A percentile compares a stretch with the other conserved stretches of the same genome.
Conservation (phyloP, 1,139 yeast genomes). For the Nematodospora anomalae region DNA sequence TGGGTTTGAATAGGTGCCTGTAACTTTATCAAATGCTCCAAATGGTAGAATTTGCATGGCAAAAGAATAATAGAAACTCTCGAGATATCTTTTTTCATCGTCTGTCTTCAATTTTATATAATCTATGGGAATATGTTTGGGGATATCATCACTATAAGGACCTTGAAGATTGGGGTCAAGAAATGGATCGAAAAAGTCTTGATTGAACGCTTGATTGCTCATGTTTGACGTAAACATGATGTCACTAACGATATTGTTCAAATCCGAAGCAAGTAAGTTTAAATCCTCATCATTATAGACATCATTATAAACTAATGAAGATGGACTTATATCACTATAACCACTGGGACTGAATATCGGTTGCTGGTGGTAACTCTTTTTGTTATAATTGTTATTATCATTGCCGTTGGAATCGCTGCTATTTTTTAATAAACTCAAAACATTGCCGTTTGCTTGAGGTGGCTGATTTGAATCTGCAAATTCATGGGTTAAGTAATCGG, state of each 20-base stretch:
- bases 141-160: slow-evolving; percentile 17
- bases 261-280: slow-evolving; percentile 31
- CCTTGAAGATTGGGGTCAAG: background rate
- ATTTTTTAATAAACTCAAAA: slow-evolving; percentile 5
- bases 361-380: background rate
- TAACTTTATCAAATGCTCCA: slow-evolving; percentile 39
- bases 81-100: slow-evolving; percentile 47
- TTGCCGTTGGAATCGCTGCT: background rate
- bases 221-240: slow-evolving; percentile 29
- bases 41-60: slow-evolving; percentile 58
- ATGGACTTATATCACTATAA: slow-evolving; percentile 2
- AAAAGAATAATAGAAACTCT: slow-evolving; percentile 54
- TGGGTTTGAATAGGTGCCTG: slow-evolving; percentile 43
- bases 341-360: background rate
- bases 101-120: slow-evolving; percentile 32
- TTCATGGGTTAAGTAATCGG: slow-evolving; percentile 1
- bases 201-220: slow-evolving; percentile 3
- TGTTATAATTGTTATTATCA: background rate
- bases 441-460: slow-evolving; percentile 9
- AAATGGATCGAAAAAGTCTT: slow-evolving; percentile 2
- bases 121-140: slow-evolving; percentile 20
- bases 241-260: slow-evolving; percentile 34
- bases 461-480: slow-evolving; percentile 6
- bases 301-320: slow-evolving; percentile 11
- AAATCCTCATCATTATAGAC: slow-evolving; percentile 27